Percentiles rank a stretch among this genome's conserved stretches.
Evolutionary conservation across 345 rosid genomes (phyloP).

Genomic region (Corchorus olitorius): DNA sequence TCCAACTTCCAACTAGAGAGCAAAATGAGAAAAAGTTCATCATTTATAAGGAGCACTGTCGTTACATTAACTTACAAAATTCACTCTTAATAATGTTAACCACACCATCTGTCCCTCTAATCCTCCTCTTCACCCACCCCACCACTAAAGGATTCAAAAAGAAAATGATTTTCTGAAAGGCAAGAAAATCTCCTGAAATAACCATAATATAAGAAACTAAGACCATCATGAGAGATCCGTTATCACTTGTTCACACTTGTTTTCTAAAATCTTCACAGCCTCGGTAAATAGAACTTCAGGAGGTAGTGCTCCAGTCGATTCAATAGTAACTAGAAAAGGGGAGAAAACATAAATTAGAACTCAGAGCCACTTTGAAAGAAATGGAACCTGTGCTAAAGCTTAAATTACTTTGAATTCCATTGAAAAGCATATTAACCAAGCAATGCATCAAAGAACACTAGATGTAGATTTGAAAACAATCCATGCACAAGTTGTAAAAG

Average conservation of each 20-base stretch:
- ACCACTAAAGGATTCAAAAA: neutral
- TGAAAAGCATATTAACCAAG: neutral
- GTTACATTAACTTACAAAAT: neutral
- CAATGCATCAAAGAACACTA: neutral
- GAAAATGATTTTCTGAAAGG: neutral
- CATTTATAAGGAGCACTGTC: neutral
- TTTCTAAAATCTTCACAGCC: constrained; percentile 90
- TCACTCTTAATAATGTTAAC: neutral
- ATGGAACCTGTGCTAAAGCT: neutral
- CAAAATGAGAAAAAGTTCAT: neutral
- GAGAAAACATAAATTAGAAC: constrained; percentile 11
- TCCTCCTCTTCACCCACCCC: neutral
- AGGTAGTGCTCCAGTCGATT: constrained; percentile 85
- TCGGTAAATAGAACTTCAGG: constrained; percentile 84
- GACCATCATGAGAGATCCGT: constrained; percentile 63
- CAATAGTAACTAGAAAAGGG: constrained; percentile 67
- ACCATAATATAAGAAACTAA: neutral
- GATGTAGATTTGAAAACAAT: neutral
- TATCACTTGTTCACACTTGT: constrained; percentile 73
- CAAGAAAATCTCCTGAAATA: neutral
- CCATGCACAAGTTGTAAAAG: neutral
- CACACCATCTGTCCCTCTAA: neutral
- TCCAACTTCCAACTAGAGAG: neutral
- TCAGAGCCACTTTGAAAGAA: neutral
- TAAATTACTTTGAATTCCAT: neutral